These are phyloP conservation scores for Cercospora berteroae DNA, from an alignment of 2,329 filamentous ascomycete species.

Conservation along the genomic window DNA sequence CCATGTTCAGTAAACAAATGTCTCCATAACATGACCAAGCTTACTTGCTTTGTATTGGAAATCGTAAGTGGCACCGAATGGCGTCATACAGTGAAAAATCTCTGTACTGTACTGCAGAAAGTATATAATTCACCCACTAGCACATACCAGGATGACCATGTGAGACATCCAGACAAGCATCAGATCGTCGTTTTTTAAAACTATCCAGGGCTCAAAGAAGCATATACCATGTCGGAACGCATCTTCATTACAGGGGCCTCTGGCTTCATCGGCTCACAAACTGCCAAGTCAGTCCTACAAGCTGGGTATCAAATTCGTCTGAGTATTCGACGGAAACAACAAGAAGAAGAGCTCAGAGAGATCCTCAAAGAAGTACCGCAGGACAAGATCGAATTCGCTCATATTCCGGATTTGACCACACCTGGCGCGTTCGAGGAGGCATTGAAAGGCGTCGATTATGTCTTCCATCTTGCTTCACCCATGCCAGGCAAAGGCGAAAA, in stretches of 20 bases:
- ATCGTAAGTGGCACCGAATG: not conserved
- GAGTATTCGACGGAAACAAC: constrained; percentile 19
- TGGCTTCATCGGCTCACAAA: constrained; percentile 35
- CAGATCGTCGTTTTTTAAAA: not conserved
- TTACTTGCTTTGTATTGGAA: not conserved
- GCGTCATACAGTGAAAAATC: no score
- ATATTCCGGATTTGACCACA: constrained; percentile 22
- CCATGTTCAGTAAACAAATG: not conserved
- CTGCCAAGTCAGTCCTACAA: constrained; percentile 23
- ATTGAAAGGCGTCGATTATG: constrained; percentile 29
- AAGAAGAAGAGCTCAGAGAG: constrained; percentile 4
- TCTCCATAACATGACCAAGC: not conserved
- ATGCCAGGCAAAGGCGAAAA: constrained; percentile 24
- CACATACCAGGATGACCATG: not conserved
- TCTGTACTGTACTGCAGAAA: not conserved
- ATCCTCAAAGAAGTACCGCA: constrained; percentile 3
- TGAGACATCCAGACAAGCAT: not conserved
- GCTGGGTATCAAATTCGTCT: constrained; percentile 26
- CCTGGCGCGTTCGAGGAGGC: constrained; percentile 20
- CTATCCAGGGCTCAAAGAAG: not conserved
- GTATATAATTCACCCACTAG: not conserved
- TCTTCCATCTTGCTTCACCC: constrained; percentile 37
- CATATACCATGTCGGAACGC: not conserved
- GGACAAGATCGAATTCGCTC: constrained; percentile 18
- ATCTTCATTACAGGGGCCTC: constrained; percentile 32